phyloP scores from a whole-genome alignment of 2,329 filamentous ascomycete species.

The Cryphonectria radicalis region DNA sequence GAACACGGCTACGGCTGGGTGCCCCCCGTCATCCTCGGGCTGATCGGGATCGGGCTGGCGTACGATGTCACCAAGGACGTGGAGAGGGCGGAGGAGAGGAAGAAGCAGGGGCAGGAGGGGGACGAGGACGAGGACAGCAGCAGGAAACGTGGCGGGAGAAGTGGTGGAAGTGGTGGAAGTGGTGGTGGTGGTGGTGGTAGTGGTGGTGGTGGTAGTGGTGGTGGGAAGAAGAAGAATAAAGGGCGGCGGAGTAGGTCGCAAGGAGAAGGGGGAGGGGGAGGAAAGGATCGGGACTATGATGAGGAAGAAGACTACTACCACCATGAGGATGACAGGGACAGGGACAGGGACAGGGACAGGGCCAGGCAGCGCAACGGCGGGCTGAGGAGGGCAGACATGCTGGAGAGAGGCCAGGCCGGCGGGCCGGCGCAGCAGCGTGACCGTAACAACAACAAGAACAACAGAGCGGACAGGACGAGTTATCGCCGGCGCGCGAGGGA shows the following conservation, averaged over 20 bases:
- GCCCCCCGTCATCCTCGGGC: slow-evolving; percentile 44
- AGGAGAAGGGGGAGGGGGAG: background rate
- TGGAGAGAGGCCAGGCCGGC: slow-evolving; percentile 25
- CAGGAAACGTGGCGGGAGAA: no score
- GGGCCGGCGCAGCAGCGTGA: slow-evolving; percentile 1
- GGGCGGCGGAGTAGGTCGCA: slow-evolving; percentile 7
- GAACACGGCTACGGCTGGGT: slow-evolving; percentile 47
- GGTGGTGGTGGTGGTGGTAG: slow-evolving; percentile 6
- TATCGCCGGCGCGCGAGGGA: background rate
- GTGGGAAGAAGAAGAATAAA: slow-evolving; percentile 25
- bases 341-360: no score
- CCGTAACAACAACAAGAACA: slow-evolving; percentile 1
- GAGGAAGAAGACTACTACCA: background rate
- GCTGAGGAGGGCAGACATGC: slow-evolving; percentile 15
- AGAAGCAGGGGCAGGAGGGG: slow-evolving; percentile 30
- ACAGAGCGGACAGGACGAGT: slow-evolving; percentile 4
- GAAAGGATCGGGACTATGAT: background rate
- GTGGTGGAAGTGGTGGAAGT: no score
- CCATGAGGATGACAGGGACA: background rate
- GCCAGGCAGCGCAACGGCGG: slow-evolving; percentile 11
- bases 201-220: no score
- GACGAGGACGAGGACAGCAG: no score
- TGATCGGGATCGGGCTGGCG: slow-evolving; percentile 41
- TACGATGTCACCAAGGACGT: slow-evolving; percentile 49
- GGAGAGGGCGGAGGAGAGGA: slow-evolving; percentile 39